A percentile compares a stretch with the other conserved stretches of the same genome.
Conservation (phyloP, 169 alveolate genomes). For the Blepharisma undulans region DNA sequence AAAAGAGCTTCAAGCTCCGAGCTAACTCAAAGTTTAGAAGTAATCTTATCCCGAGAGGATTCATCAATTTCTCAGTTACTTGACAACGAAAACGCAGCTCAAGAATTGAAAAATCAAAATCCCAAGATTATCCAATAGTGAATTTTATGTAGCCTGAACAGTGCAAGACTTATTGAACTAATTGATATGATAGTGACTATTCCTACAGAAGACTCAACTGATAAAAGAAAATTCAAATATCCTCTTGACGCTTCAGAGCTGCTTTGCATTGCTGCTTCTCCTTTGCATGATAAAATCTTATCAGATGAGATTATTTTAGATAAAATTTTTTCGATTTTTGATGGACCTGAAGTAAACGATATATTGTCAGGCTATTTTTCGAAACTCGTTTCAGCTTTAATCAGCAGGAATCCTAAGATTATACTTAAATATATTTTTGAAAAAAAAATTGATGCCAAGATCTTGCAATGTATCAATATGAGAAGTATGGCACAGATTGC, state of each 20-base stretch:
- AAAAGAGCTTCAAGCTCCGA: not conserved
- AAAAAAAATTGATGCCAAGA: not conserved
- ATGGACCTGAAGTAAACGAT: not conserved
- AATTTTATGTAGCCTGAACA: not conserved
- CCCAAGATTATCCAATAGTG: not conserved
- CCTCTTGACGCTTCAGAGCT: not conserved
- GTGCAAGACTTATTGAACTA: not conserved
- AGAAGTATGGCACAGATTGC: not conserved
- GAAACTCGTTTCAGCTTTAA: not conserved
- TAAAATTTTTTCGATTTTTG: not conserved
- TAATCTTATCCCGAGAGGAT: not conserved
- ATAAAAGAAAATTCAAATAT: not conserved
- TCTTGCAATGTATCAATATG: not conserved
- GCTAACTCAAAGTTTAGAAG: not conserved
- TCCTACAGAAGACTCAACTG: not conserved
- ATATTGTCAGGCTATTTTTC: not conserved
- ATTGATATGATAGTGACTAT: not conserved
- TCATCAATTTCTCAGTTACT: not conserved
- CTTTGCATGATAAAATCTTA: not conserved
- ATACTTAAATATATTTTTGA: not conserved
- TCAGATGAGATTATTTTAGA: not conserved
- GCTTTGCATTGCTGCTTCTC: not conserved
- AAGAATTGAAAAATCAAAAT: not conserved
- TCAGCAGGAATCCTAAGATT: not conserved
- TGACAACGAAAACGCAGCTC: not conserved